phyloP scores from a whole-genome alignment of 495 filamentous ascomycete genomes.

The Cercophora samala region DNA sequence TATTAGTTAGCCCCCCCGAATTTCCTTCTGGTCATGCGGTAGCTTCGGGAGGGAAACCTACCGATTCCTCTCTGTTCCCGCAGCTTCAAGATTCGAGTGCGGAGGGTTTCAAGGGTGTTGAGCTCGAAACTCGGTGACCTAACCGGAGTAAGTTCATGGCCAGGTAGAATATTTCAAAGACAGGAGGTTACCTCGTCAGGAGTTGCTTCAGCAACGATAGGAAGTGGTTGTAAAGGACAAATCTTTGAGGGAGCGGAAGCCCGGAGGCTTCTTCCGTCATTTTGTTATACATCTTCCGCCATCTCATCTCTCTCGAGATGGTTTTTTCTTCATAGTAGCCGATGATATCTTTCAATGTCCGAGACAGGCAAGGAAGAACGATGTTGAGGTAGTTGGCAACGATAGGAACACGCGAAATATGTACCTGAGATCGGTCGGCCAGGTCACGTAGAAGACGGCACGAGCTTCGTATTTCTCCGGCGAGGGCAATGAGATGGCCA shows the following conservation, averaged over 20 bases:
- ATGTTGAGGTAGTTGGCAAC: slow-evolving; percentile 52
- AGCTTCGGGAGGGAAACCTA: slow-evolving; percentile 21
- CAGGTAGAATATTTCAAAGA: slow-evolving; percentile 11
- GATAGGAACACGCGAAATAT: slow-evolving; percentile 44
- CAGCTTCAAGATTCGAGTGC: slow-evolving; percentile 44
- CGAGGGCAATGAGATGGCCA: slow-evolving; percentile 40
- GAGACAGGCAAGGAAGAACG: slow-evolving; percentile 48
- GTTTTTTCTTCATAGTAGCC: slow-evolving; percentile 48
- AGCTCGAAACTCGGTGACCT: slow-evolving; percentile 53
- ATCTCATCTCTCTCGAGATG: slow-evolving; percentile 43
- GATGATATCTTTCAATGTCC: slow-evolving; percentile 51
- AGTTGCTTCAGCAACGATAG: slow-evolving; percentile 47
- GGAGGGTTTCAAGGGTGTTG: slow-evolving; percentile 48
- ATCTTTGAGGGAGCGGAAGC: slow-evolving; percentile 48
- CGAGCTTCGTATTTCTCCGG: slow-evolving; percentile 41
- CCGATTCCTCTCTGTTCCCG: slow-evolving; percentile 46
- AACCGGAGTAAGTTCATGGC: slow-evolving; percentile 7
- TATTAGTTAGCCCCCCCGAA: background rate
- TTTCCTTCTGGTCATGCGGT: background rate
- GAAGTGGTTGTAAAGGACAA: slow-evolving; percentile 53
- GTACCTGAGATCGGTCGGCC: slow-evolving; percentile 50
- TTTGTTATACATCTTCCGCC: slow-evolving; percentile 54
- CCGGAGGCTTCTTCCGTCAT: slow-evolving; percentile 48
- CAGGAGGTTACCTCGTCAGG: slow-evolving; percentile 43
- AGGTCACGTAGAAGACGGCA: slow-evolving; percentile 49